Percentiles rank a stretch among this genome's conserved stretches.
Conservation (phyloP, 1,284 basidiomycete species). For the Coriolopsis trogii region DNA sequence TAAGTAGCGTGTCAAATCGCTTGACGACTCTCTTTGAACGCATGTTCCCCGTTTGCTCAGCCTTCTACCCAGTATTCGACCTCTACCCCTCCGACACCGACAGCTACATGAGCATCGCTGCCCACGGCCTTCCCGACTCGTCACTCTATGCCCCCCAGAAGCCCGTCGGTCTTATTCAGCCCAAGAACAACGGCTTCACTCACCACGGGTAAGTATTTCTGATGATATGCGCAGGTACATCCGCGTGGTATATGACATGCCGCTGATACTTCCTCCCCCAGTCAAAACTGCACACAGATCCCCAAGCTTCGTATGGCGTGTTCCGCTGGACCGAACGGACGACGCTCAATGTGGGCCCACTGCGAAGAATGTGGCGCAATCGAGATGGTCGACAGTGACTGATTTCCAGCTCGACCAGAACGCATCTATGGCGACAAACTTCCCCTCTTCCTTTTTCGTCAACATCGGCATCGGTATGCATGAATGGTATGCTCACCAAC, state of each 20-base stretch:
- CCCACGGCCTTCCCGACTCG: slow-evolving; percentile 49
- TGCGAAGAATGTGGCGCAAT: slow-evolving; percentile 87
- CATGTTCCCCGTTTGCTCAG: slow-evolving; percentile 35
- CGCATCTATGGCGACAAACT: too few relatives aligned
- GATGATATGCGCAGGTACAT: too few relatives aligned
- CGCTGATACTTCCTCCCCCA: slow-evolving; percentile 35
- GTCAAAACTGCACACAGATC: slow-evolving; percentile 73
- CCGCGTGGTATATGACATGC: too few relatives aligned
- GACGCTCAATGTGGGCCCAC: slow-evolving; percentile 78
- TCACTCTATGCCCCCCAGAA: slow-evolving; percentile 37
- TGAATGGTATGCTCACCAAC: background rate
- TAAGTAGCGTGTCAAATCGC: slow-evolving; percentile 29
- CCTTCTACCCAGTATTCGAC: slow-evolving; percentile 64
- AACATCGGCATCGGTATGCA: background rate
- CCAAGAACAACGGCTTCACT: slow-evolving; percentile 52
- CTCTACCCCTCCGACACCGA: slow-evolving; percentile 54
- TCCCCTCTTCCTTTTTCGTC: background rate
- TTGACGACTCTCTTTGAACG: slow-evolving; percentile 11
- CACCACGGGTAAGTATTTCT: slow-evolving; percentile 69
- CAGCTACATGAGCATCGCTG: slow-evolving; percentile 50
- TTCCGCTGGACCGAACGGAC: slow-evolving; percentile 38
- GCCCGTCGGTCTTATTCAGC: slow-evolving; percentile 67
- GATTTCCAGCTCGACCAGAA: too few relatives aligned
- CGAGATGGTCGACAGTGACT: slow-evolving; percentile 81
- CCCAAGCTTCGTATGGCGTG: slow-evolving; percentile 54